These are phyloP conservation scores for Suhomyces sp. DNA, from an alignment of 805 yeast species.

Conservation along the genomic window DNA sequence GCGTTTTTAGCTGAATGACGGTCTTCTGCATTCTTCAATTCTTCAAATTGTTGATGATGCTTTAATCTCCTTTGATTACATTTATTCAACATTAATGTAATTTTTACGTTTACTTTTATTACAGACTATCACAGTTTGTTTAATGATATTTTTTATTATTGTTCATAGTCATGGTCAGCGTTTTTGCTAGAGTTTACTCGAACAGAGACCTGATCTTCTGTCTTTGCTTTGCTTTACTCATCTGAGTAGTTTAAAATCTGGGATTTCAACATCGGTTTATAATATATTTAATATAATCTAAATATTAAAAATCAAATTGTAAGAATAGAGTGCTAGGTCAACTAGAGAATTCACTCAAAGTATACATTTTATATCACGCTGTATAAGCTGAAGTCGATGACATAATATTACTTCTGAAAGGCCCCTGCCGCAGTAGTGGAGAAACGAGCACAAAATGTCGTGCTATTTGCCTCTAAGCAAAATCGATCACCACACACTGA, in stretches of 20 bases:
- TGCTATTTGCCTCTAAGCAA: background rate
- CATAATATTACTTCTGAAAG: background rate
- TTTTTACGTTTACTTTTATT: slow-evolving; percentile 18
- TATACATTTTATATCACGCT: too few species aligned
- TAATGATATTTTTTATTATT: slow-evolving; percentile 16
- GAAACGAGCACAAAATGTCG: background rate
- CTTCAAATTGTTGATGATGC: slow-evolving; percentile 36
- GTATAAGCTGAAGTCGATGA: background rate
- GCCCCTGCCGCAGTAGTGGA: slow-evolving; percentile 1
- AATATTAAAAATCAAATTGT: background rate
- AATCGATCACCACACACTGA: background rate
- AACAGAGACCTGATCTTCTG: background rate
- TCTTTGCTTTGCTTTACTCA: slow-evolving; percentile 9
- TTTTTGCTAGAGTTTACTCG: slow-evolving; percentile 10
- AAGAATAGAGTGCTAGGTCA: too few species aligned
- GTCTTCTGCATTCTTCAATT: slow-evolving; percentile 39
- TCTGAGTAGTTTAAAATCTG: slow-evolving; percentile 36
- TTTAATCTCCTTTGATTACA: slow-evolving; percentile 34
- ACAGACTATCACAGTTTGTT: slow-evolving; percentile 1
- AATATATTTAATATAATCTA: slow-evolving; percentile 4
- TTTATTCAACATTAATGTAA: slow-evolving; percentile 52
- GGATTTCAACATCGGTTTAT: slow-evolving; percentile 51
- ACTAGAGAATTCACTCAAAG: too few species aligned
- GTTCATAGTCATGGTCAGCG: slow-evolving; percentile 11
- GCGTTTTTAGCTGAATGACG: background rate